These are phyloP conservation scores for Irpex lacteus DNA, from an alignment of 1,284 basidiomycete species.

Conservation along the genomic window DNA sequence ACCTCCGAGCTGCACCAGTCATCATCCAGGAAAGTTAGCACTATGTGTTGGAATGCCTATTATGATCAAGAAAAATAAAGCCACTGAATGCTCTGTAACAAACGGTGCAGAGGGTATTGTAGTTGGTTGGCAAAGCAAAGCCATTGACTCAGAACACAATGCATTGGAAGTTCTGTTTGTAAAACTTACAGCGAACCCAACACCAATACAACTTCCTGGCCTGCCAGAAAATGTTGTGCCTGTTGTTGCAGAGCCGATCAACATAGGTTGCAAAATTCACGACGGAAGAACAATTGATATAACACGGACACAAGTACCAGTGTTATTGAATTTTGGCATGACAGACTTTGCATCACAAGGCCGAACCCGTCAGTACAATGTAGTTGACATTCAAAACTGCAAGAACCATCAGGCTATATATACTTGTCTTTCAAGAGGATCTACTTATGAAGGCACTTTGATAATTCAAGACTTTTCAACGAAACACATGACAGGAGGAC, in stretches of 20 bases:
- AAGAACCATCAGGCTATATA: constrained; percentile 11
- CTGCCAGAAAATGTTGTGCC: constrained; percentile 39
- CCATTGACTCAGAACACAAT: constrained; percentile 14
- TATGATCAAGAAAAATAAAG: constrained; percentile 34
- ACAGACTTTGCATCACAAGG: constrained; percentile 21
- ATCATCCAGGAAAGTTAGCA: constrained; percentile 28
- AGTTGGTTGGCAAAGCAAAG: constrained; percentile 27
- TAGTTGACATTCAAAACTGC: constrained; percentile 14
- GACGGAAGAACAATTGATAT: constrained; percentile 16
- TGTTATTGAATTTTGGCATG: constrained; percentile 18
- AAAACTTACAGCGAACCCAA: too few relatives aligned
- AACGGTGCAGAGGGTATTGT: constrained; percentile 39
- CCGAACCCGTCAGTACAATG: constrained; percentile 10
- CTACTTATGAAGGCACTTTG: constrained; percentile 23
- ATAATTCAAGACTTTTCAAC: constrained; percentile 30
- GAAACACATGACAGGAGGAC: constrained; percentile 21
- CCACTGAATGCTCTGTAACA: constrained; percentile 36
- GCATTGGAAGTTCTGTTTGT: constrained; percentile 35
- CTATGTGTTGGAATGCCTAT: constrained; percentile 39
- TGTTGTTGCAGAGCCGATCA: constrained; percentile 15
- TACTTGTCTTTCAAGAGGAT: constrained; percentile 15
- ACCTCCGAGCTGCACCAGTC: constrained; percentile 15
- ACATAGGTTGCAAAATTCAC: constrained; percentile 20
- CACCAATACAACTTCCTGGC: constrained; percentile 29
- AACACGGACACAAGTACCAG: constrained; percentile 15